Evolutionary conservation across 768 basidiomycete species (phyloP).

Genomic region (Stropharia rugosoannulata): DNA sequence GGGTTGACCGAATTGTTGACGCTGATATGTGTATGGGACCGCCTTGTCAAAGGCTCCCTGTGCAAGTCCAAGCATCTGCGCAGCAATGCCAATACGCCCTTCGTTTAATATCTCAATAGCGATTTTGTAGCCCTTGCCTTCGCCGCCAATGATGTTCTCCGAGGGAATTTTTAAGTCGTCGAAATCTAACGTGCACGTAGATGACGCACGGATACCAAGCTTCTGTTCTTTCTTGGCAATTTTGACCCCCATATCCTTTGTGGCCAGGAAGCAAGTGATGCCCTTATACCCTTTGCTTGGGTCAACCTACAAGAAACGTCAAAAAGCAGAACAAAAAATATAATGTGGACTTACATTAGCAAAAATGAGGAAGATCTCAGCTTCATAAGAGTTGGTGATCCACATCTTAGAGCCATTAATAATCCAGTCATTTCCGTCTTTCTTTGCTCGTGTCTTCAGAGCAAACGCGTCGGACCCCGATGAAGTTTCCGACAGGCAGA

Average conservation of each 20-base stretch:
- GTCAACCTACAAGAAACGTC: slow-evolving; percentile 52
- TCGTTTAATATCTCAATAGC: slow-evolving; percentile 98
- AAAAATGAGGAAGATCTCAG: slow-evolving; percentile 90
- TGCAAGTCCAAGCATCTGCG: slow-evolving; percentile 97
- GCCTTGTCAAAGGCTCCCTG: slow-evolving; percentile 96
- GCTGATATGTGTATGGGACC: slow-evolving; percentile 93
- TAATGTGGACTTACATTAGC: slow-evolving; percentile 66
- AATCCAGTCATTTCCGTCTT: slow-evolving; percentile 82
- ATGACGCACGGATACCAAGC: slow-evolving; percentile 93
- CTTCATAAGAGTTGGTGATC: slow-evolving; percentile 95
- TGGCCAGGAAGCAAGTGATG: slow-evolving; percentile 96
- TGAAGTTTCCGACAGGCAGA: slow-evolving; percentile 89
- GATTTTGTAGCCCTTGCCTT: slow-evolving; percentile 94
- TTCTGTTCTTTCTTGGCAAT: slow-evolving; percentile 99
- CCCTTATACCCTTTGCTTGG: slow-evolving; percentile 97
- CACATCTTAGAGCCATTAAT: slow-evolving; percentile 99
- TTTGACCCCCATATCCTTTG: slow-evolving; percentile 94
- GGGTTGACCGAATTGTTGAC: slow-evolving; percentile 91
- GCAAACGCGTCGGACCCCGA: slow-evolving; percentile 99
- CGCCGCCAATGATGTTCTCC: slow-evolving; percentile 90
- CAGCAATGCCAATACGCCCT: slow-evolving; percentile 96
- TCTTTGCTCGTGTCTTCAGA: slow-evolving; percentile 87
- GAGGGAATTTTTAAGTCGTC: slow-evolving; percentile 85
- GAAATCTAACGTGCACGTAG: slow-evolving; percentile 92
- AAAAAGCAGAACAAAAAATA: background rate